Conservation (phyloP, 1,139 yeast species). For the Kurtzmaniella quercitrusa region DNA sequence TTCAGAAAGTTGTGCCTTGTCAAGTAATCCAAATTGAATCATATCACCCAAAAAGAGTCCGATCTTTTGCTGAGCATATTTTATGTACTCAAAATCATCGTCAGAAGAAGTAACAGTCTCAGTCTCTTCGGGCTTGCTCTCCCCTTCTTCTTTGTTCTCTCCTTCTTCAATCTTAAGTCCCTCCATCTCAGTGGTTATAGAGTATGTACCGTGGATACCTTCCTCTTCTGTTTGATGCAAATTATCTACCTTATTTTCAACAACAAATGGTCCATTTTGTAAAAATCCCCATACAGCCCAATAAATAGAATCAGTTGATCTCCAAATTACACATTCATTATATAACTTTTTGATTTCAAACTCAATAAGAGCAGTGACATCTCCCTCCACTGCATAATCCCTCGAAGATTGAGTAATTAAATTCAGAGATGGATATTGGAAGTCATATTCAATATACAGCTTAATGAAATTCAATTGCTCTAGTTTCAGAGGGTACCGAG, state of each 20-base stretch:
- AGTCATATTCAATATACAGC: conserved; percentile 62
- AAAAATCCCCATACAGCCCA: conserved; percentile 95
- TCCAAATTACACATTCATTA: conserved; percentile 71
- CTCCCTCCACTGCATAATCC: conserved; percentile 10
- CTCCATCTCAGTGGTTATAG: conserved; percentile 33
- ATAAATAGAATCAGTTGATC: conserved; percentile 70
- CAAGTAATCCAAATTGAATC: conserved; percentile 54
- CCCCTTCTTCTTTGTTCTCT: conserved; percentile 5
- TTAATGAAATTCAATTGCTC: conserved; percentile 70
- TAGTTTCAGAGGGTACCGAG: conserved; percentile 59
- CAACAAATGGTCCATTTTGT: conserved; percentile 51
- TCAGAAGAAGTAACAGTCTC: conserved; percentile 44
- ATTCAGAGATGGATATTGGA: conserved; percentile 35
- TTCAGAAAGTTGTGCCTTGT: conserved; percentile 27
- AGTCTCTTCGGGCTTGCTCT: conserved; percentile 24
- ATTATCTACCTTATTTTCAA: conserved; percentile 10
- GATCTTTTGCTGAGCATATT: conserved; percentile 72
- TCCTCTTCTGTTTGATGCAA: conserved; percentile 17
- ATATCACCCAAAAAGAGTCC: conserved; percentile 74
- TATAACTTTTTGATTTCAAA: conserved; percentile 54
- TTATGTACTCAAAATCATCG: conserved; percentile 76
- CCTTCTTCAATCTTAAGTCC: conserved; percentile 22
- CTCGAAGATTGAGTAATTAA: conserved; percentile 19
- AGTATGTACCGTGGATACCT: conserved; percentile 38
- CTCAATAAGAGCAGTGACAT: conserved; percentile 31